Evolutionary conservation across 169 alveolate genomes (phyloP), one percentile per base, ranked within the genome.

Genomic region (Theileria parva): DNA sequence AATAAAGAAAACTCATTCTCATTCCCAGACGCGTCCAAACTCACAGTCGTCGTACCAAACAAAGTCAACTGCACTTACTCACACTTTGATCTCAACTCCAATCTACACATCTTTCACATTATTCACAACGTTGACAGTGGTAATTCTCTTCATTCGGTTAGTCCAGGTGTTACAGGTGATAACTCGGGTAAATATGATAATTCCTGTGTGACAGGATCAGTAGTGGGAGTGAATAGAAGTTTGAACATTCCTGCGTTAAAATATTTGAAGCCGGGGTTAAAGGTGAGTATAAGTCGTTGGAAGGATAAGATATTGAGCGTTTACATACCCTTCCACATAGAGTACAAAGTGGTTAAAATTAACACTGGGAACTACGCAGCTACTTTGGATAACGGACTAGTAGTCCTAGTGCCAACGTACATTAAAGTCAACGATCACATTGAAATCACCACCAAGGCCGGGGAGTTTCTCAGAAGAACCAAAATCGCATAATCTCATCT

Each of bases 341-440:
- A 83, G 27, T 83, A 83, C 61, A 64, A 66, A 61, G 89, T 83
- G 17, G 57, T 71, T 11, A 39, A 77, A 17, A 34, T 83, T 1
- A 77, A 83, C 63, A 34, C 85, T 15, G 86, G 89, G 0, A 83
- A 83, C 53, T 83, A 34, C 30, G 89, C 89, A 9, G 89, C 89
- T 2, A 83, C 89, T 34, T 71, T 83, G 28, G 89, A 83, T 2
- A 83, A 83, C 32, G 86, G 86, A 5, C 3, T 83, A 63, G 81
- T 69, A 1, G 74, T 83, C 19, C 19, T 77, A 23, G 89, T 83
- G 0, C 89, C 89, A 19, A 25, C 89, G 15, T 83, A 83, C 69
- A 63, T 83, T 23, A 83, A 83, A 44, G 80, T n/a, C 9, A 81
- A 81, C 5, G 89, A 83, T 37, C 39, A 57, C 44, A 59, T 83